Evolutionary conservation across 2,329 filamentous ascomycete species (phyloP), one percentile per base, ranked within the genome.

Genomic region (Mariannaea sp.): DNA sequence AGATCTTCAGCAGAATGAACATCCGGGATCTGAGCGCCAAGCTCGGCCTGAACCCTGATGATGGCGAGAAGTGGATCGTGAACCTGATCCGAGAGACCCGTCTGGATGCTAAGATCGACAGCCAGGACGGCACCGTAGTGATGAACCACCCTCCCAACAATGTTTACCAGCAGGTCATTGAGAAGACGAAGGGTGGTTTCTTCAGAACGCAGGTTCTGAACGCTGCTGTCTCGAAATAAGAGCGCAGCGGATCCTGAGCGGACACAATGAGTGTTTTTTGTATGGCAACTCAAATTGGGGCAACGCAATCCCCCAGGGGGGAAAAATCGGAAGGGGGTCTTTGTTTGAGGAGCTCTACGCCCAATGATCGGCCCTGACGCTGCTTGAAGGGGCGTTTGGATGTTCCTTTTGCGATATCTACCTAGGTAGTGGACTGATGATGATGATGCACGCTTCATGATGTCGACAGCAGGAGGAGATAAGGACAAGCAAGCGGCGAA

Each of bases 21-120:
- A 97, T 99, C 74, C 92, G 92, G 83, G 94, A 97, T 68, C 84
- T 99, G 55, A 96, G 92, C 61, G 88, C 86, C 60, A 90, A 94
- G 72, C 86, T 99, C 56, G 94, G 93, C 62, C 82, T 99, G 61
- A 91, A 89, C 71, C 87, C 92, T 68, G 91, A 96, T 70, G 94
- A 97, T 70, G 94, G 94, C 68, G 94, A 99, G 85, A 99, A 99
- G 82, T 99, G 94, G 94, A 99, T 99, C 70, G 94, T 99, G 67
- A 99, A 99, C 80, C 83, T 99, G 61, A 99, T 99, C 77, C 88
- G 94, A 60, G 94, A 99, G 77, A 99, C 94, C 19, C 85, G 92
- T 59, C 89, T 99, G 59, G 94, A 99, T 71, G 94, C 94, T 69
- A 99, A 99, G 85, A 97, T 97, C 72, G 94, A 99, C 78, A 97